Base-by-base conservation (phyloP, 2,329 filamentous ascomycete species). In the Ciborinia camelliae region DNA sequence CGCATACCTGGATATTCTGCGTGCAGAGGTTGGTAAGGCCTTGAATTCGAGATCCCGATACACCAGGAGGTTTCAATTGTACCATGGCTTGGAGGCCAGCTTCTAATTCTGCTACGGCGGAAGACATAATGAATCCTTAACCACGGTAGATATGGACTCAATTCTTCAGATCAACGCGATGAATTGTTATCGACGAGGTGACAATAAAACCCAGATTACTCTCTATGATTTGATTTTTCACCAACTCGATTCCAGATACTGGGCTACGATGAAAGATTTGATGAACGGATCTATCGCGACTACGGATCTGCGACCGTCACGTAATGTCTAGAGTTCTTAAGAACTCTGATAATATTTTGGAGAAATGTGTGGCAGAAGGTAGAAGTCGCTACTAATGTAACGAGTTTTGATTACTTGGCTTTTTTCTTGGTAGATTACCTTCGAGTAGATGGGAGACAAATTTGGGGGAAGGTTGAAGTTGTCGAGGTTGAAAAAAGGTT, bases 21-120 rank as follows among this genome's bases (percentile, higher is more conserved):
- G 92, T 90, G 80, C 94, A 97, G 51, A 98, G 87, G 37, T 86
- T 82, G 26, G 94, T 98, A 79, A 99, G 87, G 76, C 87, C 87
- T 73, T 86, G 86, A 78, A 99, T 97, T 79, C 95, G 94, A 71
- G 91, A 92, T 72, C 92, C 93, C 68, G 93, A 96, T 66, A 97
- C 92, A 76, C 95, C 95, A 62, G 95, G 95, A 52, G 95, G 89
- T 80, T 97, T 98, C 75, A 97, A 83, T 71, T 85, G 84, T 74
- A 94, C 89, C 88, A 99, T 93, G 75, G 90, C 93, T 81, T 95
- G 91, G 76, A 99, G 86, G 79, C 90, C 89, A 74, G 87, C 84
- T 80, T 96, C 94, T 80, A 99, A 82, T 78, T 98, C 93, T 81
- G 90, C 87, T 85, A 97, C 90, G 79, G 91, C 87, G 76, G 91